Conservation (phyloP, 345 rosid species). For the Theobroma cacao region DNA sequence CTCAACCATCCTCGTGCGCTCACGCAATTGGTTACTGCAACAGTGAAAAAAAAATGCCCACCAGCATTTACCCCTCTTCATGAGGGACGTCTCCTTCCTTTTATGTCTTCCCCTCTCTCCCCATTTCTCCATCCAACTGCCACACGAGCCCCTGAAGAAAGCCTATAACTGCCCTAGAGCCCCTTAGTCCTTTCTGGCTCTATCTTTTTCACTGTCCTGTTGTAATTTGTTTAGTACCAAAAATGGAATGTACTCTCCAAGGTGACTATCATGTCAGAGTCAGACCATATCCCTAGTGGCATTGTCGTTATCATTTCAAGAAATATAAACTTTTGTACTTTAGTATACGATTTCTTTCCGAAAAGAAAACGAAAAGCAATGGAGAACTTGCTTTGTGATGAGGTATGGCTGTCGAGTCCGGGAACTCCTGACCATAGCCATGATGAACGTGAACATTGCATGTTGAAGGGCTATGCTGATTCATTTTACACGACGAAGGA, state of each 20-base stretch:
- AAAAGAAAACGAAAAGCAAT: constrained; percentile 11
- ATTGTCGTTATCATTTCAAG: not conserved
- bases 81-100: constrained; percentile 51
- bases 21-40: constrained; percentile 59
- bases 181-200: not conserved
- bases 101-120: constrained; percentile 19
- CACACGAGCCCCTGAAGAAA: constrained; percentile 4
- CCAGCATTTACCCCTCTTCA: constrained; percentile 75
- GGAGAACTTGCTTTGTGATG: constrained; percentile 52
- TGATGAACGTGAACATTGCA: constrained; percentile 6
- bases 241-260: not conserved
- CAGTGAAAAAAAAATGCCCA: constrained; percentile 23
- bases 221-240: not conserved
- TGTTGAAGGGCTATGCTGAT: not conserved
- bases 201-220: not conserved
- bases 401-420: constrained; percentile 41
- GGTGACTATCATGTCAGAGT: constrained; percentile 28
- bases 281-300: constrained; percentile 4
- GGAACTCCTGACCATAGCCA: constrained; percentile 1
- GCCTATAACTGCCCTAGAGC: constrained; percentile 2
- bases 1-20: constrained; percentile 36
- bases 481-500: constrained; percentile 15
- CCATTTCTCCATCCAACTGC: constrained; percentile 15
- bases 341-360: not conserved
- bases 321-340: not conserved